Evolutionary conservation across 1,284 basidiomycete species (phyloP).

Genomic region (Spongispora temasekensis): DNA sequence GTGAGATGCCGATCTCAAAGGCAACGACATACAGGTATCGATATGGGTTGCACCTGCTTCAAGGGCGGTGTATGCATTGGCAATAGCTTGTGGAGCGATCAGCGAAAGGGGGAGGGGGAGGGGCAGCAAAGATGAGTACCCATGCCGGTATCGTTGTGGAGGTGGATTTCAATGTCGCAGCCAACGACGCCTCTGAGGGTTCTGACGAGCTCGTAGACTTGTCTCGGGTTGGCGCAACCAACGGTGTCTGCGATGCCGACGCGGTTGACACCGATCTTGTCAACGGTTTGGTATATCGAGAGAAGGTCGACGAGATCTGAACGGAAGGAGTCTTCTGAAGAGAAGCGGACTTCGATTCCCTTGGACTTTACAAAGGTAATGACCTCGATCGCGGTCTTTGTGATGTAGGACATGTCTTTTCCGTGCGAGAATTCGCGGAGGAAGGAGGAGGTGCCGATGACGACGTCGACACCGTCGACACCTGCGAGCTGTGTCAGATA

Average conservation of each 20-base stretch:
- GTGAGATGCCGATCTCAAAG: not conserved
- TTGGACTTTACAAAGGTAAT: slow-evolving; percentile 99
- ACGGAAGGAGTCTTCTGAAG: slow-evolving; percentile 99
- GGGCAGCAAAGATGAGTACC: slow-evolving; percentile 41
- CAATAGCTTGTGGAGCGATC: slow-evolving; percentile 68
- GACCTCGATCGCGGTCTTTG: slow-evolving; percentile 98
- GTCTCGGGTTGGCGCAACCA: slow-evolving; percentile 97
- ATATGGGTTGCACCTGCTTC: slow-evolving; percentile 99
- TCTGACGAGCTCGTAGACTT: slow-evolving; percentile 98
- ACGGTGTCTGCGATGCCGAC: slow-evolving; percentile 99
- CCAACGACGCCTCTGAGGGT: slow-evolving; percentile 94
- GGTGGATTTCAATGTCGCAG: slow-evolving; percentile 98
- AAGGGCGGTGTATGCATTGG: slow-evolving; percentile 97
- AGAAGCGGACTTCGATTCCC: slow-evolving; percentile 99
- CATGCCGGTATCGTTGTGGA: slow-evolving; percentile 99
- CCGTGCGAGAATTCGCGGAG: slow-evolving; percentile 99
- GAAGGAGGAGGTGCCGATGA: slow-evolving; percentile 99
- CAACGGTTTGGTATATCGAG: slow-evolving; percentile 99
- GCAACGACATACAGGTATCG: slow-evolving; percentile 87
- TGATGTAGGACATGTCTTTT: slow-evolving; percentile 99
- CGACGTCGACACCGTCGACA: slow-evolving; percentile 99
- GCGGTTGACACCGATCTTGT: slow-evolving; percentile 99
- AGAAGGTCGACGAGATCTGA: slow-evolving; percentile 99
- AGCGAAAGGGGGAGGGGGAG: not conserved
- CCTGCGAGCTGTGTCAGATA: slow-evolving; percentile 53